phyloP scores from a whole-genome alignment of 2,329 filamentous ascomycete species.

The Verticillium albo-atrum region DNA sequence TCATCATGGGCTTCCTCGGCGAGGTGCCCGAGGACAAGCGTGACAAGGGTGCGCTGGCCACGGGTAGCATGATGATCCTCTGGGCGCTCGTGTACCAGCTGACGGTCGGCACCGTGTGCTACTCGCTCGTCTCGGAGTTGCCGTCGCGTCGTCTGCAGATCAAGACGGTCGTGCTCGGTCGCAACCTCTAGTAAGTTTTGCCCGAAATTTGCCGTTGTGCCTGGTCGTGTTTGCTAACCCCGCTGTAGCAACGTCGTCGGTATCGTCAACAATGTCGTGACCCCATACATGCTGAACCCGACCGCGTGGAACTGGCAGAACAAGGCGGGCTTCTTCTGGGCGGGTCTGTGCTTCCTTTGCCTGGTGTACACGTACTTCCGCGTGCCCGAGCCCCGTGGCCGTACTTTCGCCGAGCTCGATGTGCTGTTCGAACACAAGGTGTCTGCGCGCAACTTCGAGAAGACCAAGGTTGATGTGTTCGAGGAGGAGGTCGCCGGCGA shows the following conservation, averaged over 20 bases:
- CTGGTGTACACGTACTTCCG: conserved; percentile 79
- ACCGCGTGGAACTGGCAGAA: conserved; percentile 84
- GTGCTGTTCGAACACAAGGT: conserved; percentile 73
- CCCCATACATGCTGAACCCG: conserved; percentile 91
- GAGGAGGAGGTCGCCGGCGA: conserved; percentile 41
- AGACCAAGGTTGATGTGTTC: conserved; percentile 53
- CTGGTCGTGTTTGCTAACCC: neutral
- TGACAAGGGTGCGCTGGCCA: conserved; percentile 63
- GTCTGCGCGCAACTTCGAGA: conserved; percentile 67
- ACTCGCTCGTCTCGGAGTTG: conserved; percentile 81
- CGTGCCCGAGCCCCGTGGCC: conserved; percentile 72
- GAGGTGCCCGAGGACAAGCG: conserved; percentile 60
- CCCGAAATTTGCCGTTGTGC: neutral
- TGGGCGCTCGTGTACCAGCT: conserved; percentile 84
- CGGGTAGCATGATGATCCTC: conserved; percentile 77
- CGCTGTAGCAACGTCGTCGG: conserved; percentile 66
- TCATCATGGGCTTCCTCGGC: conserved; percentile 80
- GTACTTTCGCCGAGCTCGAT: conserved; percentile 83
- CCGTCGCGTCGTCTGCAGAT: conserved; percentile 80
- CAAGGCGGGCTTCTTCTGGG: conserved; percentile 84
- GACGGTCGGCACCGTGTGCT: conserved; percentile 84
- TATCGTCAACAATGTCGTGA: conserved; percentile 77
- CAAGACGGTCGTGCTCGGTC: conserved; percentile 85
- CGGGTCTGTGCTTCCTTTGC: conserved; percentile 71
- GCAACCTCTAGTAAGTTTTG: conserved; percentile 61